These are phyloP conservation scores for Rhytidhysteron rufulum DNA, from an alignment of 2,329 filamentous ascomycete species.

Conservation along the genomic window DNA sequence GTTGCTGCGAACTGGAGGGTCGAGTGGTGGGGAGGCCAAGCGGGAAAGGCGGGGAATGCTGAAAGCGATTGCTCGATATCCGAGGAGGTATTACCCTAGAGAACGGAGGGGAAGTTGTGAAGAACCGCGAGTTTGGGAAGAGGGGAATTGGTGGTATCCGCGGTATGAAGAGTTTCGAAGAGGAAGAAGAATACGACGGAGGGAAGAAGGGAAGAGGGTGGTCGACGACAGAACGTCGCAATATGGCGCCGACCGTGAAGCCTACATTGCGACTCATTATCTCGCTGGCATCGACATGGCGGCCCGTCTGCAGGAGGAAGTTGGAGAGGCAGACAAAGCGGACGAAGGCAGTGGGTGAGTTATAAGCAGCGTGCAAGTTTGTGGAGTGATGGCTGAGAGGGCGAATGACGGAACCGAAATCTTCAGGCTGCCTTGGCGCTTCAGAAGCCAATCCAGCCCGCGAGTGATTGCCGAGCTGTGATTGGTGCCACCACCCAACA, in stretches of 20 bases:
- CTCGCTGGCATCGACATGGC: constrained; percentile 30
- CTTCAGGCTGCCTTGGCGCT: no score
- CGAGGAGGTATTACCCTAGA: constrained; percentile 1
- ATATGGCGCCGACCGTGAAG: constrained; percentile 29
- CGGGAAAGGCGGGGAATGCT: constrained; percentile 6
- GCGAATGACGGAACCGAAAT: no score
- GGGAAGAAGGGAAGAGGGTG: constrained; percentile 13
- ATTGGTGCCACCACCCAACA: no score
- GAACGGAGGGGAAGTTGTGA: background rate
- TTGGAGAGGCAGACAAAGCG: constrained; percentile 2
- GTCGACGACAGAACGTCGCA: constrained; percentile 28
- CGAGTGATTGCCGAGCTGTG: no score
- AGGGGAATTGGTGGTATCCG: constrained; percentile 1
- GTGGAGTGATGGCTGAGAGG: constrained; percentile 8
- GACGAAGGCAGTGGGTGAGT: constrained; percentile 5
- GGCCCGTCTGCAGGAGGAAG: constrained; percentile 8
- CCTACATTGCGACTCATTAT: constrained; percentile 46
- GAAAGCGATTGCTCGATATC: no score
- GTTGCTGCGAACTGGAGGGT: constrained; percentile 11
- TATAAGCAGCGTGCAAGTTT: constrained; percentile 8
- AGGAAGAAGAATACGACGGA: constrained; percentile 1
- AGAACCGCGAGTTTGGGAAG: background rate
- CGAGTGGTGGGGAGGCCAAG: constrained; percentile 8
- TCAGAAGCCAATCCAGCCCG: no score
- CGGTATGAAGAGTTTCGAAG: background rate